Evolutionary conservation across 148 eudicot species (phyloP), one percentile per base, ranked within the genome.

Genomic region (Chenopodium berlandieri): DNA sequence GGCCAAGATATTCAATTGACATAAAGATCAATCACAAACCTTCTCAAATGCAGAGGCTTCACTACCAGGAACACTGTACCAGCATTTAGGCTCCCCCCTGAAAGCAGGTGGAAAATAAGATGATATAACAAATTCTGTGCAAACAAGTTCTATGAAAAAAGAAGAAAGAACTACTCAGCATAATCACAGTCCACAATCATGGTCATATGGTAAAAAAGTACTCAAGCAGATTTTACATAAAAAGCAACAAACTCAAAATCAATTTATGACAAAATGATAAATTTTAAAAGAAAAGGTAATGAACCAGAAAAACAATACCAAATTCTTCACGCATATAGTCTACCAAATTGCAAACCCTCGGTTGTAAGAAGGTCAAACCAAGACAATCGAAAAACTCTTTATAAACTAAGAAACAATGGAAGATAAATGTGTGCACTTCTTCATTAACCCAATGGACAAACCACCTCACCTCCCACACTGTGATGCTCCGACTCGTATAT

Each of bases 41-140:
- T 92, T 91, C 88, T 97, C 99, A 77, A 97, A 97, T 50, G 98
- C 95, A 78, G 88, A 75, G 80, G 98, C 95, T 86, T 92, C 91
- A 82, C 87, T 86, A 44, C 97, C 98, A 82, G 99, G 99, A 79
- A 97, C 98, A 83, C 99, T 97, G 85, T 97, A 97, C 99, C 99
- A 97, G 86, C 92, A 94, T 84, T 97, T 97, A 80, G 99, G 99
- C 86, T 94, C 98, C 80, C 99, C 99, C 99, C 99, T 97, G 92
- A 85, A 90, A 83, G 7, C 64, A 89, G 56, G 44, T 34, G 22
- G 4, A 62, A 48, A 16, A 52, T 72, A 79, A 68, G 65, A 72
- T 31, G 48, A 81, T 3, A 65, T 30, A 17, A 54, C 22, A 75
- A 13, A 17, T 48, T 60, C 46, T 6, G 2, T 19, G n/a, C 47